Percentiles rank a stretch among this genome's conserved stretches.
Conservation (phyloP, 2,329 filamentous ascomycete genomes). For the Colletotrichum caudatum region DNA sequence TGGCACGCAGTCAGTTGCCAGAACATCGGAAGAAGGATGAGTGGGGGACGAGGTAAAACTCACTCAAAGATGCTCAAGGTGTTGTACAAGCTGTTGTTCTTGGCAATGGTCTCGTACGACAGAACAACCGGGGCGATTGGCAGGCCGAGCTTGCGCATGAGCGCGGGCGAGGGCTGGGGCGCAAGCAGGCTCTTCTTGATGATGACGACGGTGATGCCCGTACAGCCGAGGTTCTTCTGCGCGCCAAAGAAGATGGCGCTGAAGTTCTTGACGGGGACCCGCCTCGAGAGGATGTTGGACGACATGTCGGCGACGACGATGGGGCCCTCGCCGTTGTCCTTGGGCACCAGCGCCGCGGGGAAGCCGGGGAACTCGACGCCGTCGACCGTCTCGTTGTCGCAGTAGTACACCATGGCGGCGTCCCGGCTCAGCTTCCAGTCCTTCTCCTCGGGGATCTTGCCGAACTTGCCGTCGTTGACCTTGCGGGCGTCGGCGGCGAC, state of each 20-base stretch:
- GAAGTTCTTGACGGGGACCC: constrained; percentile 82
- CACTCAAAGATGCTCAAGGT: constrained; percentile 92
- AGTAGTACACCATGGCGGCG: constrained; percentile 85
- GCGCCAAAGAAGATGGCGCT: constrained; percentile 91
- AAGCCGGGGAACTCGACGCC: constrained; percentile 89
- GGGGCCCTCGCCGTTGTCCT: constrained; percentile 71
- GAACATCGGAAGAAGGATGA: neutral
- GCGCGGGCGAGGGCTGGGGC: constrained; percentile 75
- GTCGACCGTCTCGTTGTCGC: constrained; percentile 94
- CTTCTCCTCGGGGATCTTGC: constrained; percentile 81
- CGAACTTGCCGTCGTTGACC: constrained; percentile 83
- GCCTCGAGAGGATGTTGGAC: constrained; percentile 89
- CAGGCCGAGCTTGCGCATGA: constrained; percentile 81
- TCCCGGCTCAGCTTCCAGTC: constrained; percentile 80
- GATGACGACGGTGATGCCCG: constrained; percentile 88
- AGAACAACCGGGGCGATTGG: constrained; percentile 87
- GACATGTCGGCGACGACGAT: constrained; percentile 94
- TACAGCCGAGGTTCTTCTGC: constrained; percentile 91
- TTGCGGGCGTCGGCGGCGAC: constrained; percentile 77
- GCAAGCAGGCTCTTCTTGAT: constrained; percentile 85
- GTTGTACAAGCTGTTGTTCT: constrained; percentile 97
- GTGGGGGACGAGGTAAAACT: constrained; percentile 49
- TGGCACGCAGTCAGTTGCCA: constrained; percentile 45
- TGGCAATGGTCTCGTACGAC: constrained; percentile 85
- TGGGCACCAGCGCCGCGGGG: constrained; percentile 72